Base-by-base conservation (phyloP, 1,139 yeast species). In the Candida buenavistaensis region DNA sequence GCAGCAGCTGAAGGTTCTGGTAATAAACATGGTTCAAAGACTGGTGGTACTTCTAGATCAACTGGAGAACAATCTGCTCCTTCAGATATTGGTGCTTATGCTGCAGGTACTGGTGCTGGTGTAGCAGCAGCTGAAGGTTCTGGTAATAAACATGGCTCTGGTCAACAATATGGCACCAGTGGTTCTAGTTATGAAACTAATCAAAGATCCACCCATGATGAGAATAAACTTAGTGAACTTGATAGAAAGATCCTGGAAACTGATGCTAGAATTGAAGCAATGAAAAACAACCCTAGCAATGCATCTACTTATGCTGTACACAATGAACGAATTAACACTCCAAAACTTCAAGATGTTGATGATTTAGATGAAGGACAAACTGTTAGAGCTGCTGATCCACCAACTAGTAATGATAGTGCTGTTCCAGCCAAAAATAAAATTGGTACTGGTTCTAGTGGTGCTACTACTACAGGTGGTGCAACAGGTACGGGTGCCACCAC, bases 261-360 rank as follows among this genome's bases (percentile, higher is more conserved):
- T 21, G 44, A 44, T 23, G 33, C 21, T 2, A 40, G 34, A 22
- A 41, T 41, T 23, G 26, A 28, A 13, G 20, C 27, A 11, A 36
- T 33, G 23, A 37, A 37, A 29, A 31, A 30, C 13, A 40, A 41
- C 20, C 43, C 48, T 23, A 38, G 35, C 15, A 36, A 46, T 38
- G 50, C 48, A 14, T 40, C 50, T 5, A 45, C 46, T 25, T 44
- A 44, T 23, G 50, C 53, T 7, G 47, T 49, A n/a, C 39, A 41
- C 36, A 32, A 51, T 28, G 49, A 47, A 28, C 43, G 53, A 5
- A 38, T 46, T 27, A 33, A 28, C 23, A 35, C 44, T 9, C 45
- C 48, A 26, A 32, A 40, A 35, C 28, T 37, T 14, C 28, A 35
- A 7, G 39, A 40, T 28, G 23, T 37, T 23, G n/a, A n/a, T n/a